Conservation (phyloP, 2,329 filamentous ascomycete genomes). For the Zalaria obscura region DNA sequence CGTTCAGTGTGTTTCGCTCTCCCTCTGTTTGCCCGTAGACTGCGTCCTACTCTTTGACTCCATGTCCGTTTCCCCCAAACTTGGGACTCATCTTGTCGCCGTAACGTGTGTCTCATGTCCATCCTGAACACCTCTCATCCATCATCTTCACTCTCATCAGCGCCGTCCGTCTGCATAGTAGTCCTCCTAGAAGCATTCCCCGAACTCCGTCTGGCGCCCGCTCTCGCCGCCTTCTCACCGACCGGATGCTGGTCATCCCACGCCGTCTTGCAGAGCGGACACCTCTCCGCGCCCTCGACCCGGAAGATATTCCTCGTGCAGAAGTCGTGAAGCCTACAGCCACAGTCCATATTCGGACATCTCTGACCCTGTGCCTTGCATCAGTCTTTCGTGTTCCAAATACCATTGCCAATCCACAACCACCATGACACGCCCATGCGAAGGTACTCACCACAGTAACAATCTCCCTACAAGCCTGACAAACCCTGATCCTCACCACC, state of each 20-base stretch:
- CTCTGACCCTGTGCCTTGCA: slow-evolving; percentile 46
- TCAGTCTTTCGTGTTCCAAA: not conserved
- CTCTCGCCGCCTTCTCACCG: slow-evolving; percentile 33
- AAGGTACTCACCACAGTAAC: slow-evolving; percentile 49
- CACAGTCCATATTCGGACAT: slow-evolving; percentile 55
- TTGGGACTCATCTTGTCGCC: too few species aligned
- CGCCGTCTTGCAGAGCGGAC: slow-evolving; percentile 41
- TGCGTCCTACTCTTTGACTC: too few species aligned
- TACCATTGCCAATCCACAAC: not conserved
- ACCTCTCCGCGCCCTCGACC: slow-evolving; percentile 43
- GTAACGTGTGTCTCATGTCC: too few species aligned
- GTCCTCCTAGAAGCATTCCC: slow-evolving; percentile 7
- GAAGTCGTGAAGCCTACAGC: slow-evolving; percentile 58
- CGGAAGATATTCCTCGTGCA: slow-evolving; percentile 65
- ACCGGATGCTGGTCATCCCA: slow-evolving; percentile 40
- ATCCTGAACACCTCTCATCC: slow-evolving; percentile 1
- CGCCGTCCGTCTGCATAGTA: slow-evolving; percentile 8
- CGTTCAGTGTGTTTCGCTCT: too few species aligned
- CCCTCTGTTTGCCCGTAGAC: too few species aligned
- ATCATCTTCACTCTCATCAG: slow-evolving; percentile 5
- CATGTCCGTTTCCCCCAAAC: too few species aligned
- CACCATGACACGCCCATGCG: not conserved
- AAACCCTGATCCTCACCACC: slow-evolving; percentile 69
- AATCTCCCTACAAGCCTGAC: slow-evolving; percentile 77
- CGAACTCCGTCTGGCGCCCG: slow-evolving; percentile 6